Conservation (phyloP, 768 basidiomycete species). For the Rossbeevera mucosa region DNA sequence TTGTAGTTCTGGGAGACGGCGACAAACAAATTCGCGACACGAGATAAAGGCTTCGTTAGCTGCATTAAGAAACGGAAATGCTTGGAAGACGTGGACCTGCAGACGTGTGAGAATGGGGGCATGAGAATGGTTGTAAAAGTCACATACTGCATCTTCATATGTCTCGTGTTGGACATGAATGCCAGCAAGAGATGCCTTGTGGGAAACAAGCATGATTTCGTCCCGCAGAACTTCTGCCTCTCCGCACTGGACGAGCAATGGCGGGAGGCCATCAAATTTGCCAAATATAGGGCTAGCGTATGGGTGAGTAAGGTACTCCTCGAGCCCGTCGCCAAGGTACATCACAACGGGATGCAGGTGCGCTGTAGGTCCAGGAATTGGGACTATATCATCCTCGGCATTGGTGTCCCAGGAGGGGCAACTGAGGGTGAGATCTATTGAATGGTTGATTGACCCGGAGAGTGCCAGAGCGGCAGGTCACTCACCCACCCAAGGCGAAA, state of each 20-base stretch:
- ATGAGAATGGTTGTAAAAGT: not conserved
- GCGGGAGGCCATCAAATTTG: constrained; percentile 79
- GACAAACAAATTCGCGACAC: constrained; percentile 64
- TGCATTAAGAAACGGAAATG: constrained; percentile 72
- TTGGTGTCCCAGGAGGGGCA: constrained; percentile 99
- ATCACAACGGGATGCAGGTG: constrained; percentile 93
- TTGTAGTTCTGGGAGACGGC: constrained; percentile 52
- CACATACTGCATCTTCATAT: constrained; percentile 83
- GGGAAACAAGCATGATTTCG: constrained; percentile 85
- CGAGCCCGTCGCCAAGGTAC: constrained; percentile 79
- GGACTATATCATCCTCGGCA: constrained; percentile 78
- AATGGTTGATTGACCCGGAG: constrained; percentile 7
- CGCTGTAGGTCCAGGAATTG: constrained; percentile 64
- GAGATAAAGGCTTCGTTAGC: constrained; percentile 64
- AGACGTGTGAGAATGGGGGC: not conserved
- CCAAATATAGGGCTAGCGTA: constrained; percentile 96
- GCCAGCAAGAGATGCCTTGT: constrained; percentile 86
- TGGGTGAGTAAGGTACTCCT: constrained; percentile 88
- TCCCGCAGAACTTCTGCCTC: constrained; percentile 95
- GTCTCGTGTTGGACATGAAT: constrained; percentile 84
- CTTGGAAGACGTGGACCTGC: constrained; percentile 89
- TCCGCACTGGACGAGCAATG: constrained; percentile 86
- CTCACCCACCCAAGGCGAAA: constrained; percentile 96
- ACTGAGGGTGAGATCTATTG: constrained; percentile 85
- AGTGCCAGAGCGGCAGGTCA: constrained; percentile 23